These are phyloP conservation scores for Syncephalis plumigaleata DNA, from an alignment of 371 early-diverging fungal genomes.

Conservation along the genomic window DNA sequence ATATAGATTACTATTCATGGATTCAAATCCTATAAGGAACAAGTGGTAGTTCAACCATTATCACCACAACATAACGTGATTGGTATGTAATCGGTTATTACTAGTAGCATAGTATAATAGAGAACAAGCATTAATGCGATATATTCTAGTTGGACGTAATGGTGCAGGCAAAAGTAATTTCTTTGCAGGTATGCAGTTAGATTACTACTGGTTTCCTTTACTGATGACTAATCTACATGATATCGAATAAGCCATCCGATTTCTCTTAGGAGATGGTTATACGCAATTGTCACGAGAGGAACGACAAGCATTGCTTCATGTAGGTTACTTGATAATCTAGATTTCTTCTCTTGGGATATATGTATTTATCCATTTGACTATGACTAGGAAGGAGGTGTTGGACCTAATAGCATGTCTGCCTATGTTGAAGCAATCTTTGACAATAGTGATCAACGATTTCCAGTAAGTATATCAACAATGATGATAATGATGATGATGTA, in stretches of 20 bases:
- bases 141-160: constrained; percentile 84
- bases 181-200: constrained; percentile 55
- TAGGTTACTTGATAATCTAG: constrained; percentile 7
- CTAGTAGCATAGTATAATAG: neutral
- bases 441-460: constrained; percentile 88
- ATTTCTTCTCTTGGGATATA: no score
- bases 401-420: constrained; percentile 85
- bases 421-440: constrained; percentile 97
- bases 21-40: constrained; percentile 97
- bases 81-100: no score
- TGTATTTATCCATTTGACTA: neutral
- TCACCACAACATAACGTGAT: constrained; percentile 88
- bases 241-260: constrained; percentile 69
- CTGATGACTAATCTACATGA: constrained; percentile 3
- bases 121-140: neutral
- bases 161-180: constrained; percentile 99
- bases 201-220: no score
- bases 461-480: constrained; percentile 32
- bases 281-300: constrained; percentile 82
- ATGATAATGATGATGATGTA: no score
- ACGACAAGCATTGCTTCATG: constrained; percentile 84
- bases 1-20: constrained; percentile 85
- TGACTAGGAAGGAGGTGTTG: constrained; percentile 71
- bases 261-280: constrained; percentile 93
- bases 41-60: constrained; percentile 82